Evolutionary conservation across 257 asterid species (phyloP), one percentile per base, ranked within the genome.

Genomic region (Rauvolfia tetraphylla): DNA sequence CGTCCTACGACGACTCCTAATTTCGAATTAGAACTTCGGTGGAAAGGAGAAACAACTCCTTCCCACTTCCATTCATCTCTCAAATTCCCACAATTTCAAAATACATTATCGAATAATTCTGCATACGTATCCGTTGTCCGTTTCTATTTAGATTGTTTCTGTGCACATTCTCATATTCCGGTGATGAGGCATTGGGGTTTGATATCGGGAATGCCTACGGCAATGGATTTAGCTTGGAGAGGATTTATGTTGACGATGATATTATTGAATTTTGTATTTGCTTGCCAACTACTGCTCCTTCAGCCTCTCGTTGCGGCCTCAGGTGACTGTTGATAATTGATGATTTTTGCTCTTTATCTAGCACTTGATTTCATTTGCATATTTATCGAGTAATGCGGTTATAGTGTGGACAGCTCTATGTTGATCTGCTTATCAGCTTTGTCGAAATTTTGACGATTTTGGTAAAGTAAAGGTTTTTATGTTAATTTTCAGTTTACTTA

Each of bases 261-360:
- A 5, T 73, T 89, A 42, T 84, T 90, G 68, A 92, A 90, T 86
- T 93, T 93, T 83, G 93, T 89, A 67, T 79, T 91, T 46, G 86
- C 85, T 76, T 91, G 94, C 82, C 96, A 93, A 84, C 76, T 91
- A 34, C 69, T 91, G 77, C 88, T 93, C 75, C 94, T 91, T 68
- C 96, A 89, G 74, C 98, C 97, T 41, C 91, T 93, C 44, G 91
- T 90, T 65, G 82, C 96, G 53, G 98, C 93, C 74, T 71, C 71
- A 75, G 96, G 98, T 93, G 66, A 69, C 15, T 34, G 27, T 10
- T 10, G 27, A 36, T 29, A 15, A 38, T 42, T 31, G 36, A 3
- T 31, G 36, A 3, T 29, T 48, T 68, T 54, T 48, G n/a, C 39
- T 51, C 39, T 20, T 36, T 17, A 18, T 27, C 18, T 73, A 41